Conservation (phyloP, 2,329 filamentous ascomycete genomes). For the Fusarium sp. region DNA sequence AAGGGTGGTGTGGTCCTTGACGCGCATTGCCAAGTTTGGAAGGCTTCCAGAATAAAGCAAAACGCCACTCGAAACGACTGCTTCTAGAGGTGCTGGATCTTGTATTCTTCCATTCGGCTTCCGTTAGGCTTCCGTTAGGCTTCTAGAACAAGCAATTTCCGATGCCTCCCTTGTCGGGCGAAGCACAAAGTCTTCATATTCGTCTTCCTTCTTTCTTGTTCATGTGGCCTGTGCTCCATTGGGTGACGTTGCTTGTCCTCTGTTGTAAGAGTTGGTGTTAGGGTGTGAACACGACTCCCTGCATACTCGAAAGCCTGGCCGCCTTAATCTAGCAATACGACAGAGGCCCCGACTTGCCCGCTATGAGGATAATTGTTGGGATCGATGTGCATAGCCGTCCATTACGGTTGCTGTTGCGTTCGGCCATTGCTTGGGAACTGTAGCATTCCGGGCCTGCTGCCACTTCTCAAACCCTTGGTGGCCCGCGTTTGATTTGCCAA, state of each 20-base stretch:
- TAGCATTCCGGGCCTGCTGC: neutral
- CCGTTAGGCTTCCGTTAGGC: slow-evolving; percentile 10
- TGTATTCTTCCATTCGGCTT: slow-evolving; percentile 7
- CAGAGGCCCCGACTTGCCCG: neutral
- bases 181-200: neutral
- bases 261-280: neutral
- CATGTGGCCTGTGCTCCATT: slow-evolving; percentile 18
- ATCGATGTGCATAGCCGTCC: neutral
- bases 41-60: slow-evolving; percentile 40
- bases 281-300: slow-evolving; percentile 7
- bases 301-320: slow-evolving; percentile 6
- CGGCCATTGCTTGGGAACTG: neutral
- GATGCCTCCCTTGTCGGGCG: slow-evolving; percentile 1
- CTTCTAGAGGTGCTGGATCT: slow-evolving; percentile 24
- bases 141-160: slow-evolving; percentile 23
- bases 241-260: slow-evolving; percentile 2
- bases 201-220: neutral
- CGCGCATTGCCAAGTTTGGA: slow-evolving; percentile 24
- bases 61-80: slow-evolving; percentile 19
- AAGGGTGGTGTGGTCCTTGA: slow-evolving; percentile 29
- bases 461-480: neutral
- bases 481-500: too few species aligned
- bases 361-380: neutral
- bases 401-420: neutral
- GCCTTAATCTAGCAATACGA: slow-evolving; percentile 1